phyloP scores from a whole-genome alignment of 2,329 filamentous ascomycete genomes.

The Verruconis gallopava region DNA sequence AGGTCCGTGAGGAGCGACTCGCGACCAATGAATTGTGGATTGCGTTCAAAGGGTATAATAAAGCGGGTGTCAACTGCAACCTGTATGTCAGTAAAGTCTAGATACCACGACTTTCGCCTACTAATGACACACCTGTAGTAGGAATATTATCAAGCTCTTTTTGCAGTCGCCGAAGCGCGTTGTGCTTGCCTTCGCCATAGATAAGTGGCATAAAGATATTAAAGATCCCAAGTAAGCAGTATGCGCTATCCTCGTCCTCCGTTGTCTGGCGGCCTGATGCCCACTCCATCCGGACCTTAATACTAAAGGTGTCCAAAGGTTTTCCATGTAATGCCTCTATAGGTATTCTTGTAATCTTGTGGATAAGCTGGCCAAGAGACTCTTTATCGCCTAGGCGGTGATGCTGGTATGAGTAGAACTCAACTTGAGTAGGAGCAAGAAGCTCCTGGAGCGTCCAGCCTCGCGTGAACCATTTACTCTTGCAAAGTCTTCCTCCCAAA shows the following conservation, averaged over 20 bases:
- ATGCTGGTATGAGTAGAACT: slow-evolving; percentile 10
- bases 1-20: no score
- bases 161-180: slow-evolving; percentile 12
- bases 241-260: slow-evolving; percentile 18
- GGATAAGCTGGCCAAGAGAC: slow-evolving; percentile 10
- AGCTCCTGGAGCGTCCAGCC: slow-evolving; percentile 13
- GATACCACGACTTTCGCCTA: no score
- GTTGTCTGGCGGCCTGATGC: slow-evolving; percentile 17
- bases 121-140: no score
- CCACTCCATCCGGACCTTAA: slow-evolving; percentile 18
- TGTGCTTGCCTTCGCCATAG: slow-evolving; percentile 13
- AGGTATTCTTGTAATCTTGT: slow-evolving; percentile 11
- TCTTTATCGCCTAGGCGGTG: slow-evolving; percentile 9
- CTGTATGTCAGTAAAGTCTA: no score
- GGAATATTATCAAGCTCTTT: slow-evolving; percentile 12
- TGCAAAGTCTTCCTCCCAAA: slow-evolving; percentile 10
- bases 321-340: slow-evolving; percentile 9
- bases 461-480: slow-evolving; percentile 11
- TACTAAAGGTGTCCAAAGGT: slow-evolving; percentile 12
- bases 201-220: slow-evolving; percentile 11
- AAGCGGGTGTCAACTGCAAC: no score
- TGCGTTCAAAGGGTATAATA: no score
- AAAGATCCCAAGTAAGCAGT: slow-evolving; percentile 20
- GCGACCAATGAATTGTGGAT: no score
- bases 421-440: slow-evolving; percentile 8